Evolutionary conservation across 108 stramenopile genomes (phyloP), one percentile per base, ranked within the genome.

Genomic region (Mayamaea pseudoterrestris): DNA sequence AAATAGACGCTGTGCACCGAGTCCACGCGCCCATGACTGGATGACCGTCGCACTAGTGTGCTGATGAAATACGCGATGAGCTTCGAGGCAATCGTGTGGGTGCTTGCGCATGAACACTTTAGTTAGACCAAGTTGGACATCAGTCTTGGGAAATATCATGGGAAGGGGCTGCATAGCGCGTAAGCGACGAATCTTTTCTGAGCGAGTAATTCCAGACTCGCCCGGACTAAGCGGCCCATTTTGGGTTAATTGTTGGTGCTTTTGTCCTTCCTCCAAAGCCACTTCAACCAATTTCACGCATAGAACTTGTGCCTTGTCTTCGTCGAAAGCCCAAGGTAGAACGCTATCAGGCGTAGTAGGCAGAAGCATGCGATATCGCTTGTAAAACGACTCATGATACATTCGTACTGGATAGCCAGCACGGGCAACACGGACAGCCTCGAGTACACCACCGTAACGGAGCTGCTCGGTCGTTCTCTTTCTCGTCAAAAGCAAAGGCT

Each of bases 351-450:
- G 50, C 7, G 74, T 51, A 12, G 79, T 63, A 12, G 78, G 81
- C 6, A 90, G 69, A 28, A 93, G 65, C 80, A 84, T 83, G 6
- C 84, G 67, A 66, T 96, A 96, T 35, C 94, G 66, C 56, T 78
- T 67, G 62, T 80, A 90, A 63, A 99, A 99, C 18, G 69, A 80
- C 27, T 37, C 55, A 58, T 97, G 96, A 35, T 60, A 56, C 34
- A 98, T 49, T 20, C 99, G 88, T n/a, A 98, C 96, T 16, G 99
- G 97, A 61, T 94, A 99, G 29, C 99, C 99, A 48, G 92, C 81
- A 47, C 99, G 83, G 16, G 97, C 96, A 20, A 99, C 99, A 30
- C 96, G 91, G 18, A 99, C 99, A 17, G 99, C 99, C 49, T 99
- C 99, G 47, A 99, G 65, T 1, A 99, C 99, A 63, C 99, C 99